Evolutionary conservation across 768 basidiomycete species (phyloP).

Genomic region (Rossbeevera mucosa): DNA sequence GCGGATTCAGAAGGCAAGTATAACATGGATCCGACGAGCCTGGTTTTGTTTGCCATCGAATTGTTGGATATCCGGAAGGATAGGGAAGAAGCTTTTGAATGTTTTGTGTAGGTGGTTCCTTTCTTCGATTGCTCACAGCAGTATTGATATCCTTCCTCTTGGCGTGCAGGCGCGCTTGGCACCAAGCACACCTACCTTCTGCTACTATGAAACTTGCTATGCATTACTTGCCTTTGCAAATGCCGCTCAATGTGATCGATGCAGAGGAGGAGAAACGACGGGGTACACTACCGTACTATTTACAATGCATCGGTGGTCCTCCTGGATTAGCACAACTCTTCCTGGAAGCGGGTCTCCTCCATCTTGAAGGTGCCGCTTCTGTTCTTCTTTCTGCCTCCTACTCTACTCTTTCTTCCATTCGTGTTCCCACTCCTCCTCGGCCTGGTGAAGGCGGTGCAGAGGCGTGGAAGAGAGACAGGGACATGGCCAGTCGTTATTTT

Average conservation of each 20-base stretch:
- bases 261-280: constrained; percentile 37
- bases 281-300: constrained; percentile 57
- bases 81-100: constrained; percentile 76
- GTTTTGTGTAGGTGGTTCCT: constrained; percentile 55
- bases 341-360: constrained; percentile 71
- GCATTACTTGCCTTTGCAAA: constrained; percentile 62
- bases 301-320: constrained; percentile 63
- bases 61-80: constrained; percentile 70
- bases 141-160: neutral
- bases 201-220: constrained; percentile 75
- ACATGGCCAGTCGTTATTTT: constrained; percentile 66
- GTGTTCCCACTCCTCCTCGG: constrained; percentile 52
- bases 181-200: constrained; percentile 67
- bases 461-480: constrained; percentile 72
- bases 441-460: constrained; percentile 56
- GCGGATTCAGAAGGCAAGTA: constrained; percentile 54
- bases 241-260: constrained; percentile 35
- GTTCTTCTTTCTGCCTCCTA: constrained; percentile 69
- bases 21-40: constrained; percentile 84
- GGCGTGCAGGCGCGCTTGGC: constrained; percentile 68
- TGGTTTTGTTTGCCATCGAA: constrained; percentile 67
- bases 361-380: constrained; percentile 76
- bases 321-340: constrained; percentile 69
- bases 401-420: constrained; percentile 73
- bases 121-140: neutral